A percentile compares a stretch with the other conserved stretches of the same genome.
phyloP scores from a whole-genome alignment of 345 rosid species.

The Theobroma cacao region DNA sequence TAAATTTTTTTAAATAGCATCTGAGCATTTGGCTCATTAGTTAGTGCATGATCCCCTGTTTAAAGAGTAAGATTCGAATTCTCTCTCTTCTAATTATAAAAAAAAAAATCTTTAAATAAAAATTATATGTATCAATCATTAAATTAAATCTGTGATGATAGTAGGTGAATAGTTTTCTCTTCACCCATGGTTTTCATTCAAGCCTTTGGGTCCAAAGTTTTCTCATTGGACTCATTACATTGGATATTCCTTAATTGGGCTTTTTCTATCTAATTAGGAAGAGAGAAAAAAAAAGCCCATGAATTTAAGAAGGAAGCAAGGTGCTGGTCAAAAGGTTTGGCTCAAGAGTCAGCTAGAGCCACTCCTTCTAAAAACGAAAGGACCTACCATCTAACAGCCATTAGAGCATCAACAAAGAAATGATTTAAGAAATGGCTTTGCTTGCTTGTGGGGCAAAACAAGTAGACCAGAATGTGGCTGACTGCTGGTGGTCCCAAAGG shows the following conservation, averaged over 20 bases:
- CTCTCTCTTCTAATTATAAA: no score
- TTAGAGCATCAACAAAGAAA: conserved; percentile 20
- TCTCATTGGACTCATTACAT: not conserved
- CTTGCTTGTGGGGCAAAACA: conserved; percentile 13
- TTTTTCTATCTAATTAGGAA: not conserved
- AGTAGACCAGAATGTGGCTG: conserved; percentile 7
- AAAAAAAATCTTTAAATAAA: no score
- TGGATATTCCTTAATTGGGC: not conserved
- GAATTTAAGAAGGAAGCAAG: not conserved
- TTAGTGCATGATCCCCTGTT: no score
- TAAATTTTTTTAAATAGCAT: no score
- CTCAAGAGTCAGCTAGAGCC: conserved; percentile 10
- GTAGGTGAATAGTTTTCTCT: no score
- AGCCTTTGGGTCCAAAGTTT: not conserved
- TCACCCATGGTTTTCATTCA: not conserved
- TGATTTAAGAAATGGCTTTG: not conserved
- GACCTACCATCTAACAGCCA: conserved; percentile 16
- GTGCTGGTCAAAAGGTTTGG: conserved; percentile 16
- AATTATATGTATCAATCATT: no score
- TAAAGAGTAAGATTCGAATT: no score
- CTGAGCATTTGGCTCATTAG: no score
- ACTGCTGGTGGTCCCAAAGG: conserved; percentile 31
- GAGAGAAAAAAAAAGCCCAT: not conserved
- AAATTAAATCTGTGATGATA: no score
- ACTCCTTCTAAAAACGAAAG: not conserved